Base-by-base conservation (phyloP, 768 basidiomycete species). In the Cyclocybe cylindracea region DNA sequence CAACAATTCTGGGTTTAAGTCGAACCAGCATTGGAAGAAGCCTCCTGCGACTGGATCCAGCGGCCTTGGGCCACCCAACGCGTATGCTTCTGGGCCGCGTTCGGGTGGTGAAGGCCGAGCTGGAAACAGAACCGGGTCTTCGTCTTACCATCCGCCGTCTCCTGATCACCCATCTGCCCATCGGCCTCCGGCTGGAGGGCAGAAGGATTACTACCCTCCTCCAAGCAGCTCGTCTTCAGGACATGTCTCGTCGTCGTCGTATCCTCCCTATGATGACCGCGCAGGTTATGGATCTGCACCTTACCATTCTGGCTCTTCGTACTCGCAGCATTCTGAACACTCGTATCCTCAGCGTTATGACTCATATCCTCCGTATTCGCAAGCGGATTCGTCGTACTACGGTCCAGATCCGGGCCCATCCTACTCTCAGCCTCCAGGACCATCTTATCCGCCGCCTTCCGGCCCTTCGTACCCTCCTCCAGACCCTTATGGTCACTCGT, bases 51-150 rank as follows among this genome's bases (percentile, higher is more conserved):
- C 66, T 66, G 64, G 45, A 53, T 61, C 62, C 58, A 61, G 66
- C 55, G 65, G 64, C 59, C 58, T 64, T 62, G 64, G 51, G 40
- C 58, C 66, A 43, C 53, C 61, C 50, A 61, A 63, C 50, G 61
- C 49, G 34, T 55, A 60, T 60, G 65, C 55, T 45, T 52, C 59
- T 45, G 48, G 61, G 54, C 56, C 58, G 52, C 61, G 61, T 59
- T 51, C 62, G 53, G 61, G 46, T 49, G 61, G 61, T 52, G 63
- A 64, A 64, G 60, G 55, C 61, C 66, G 55, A 38, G 54, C 59
- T 61, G 65, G 61, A 54, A 58, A 58, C 64, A 66, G 65, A 56
- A 63, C 53, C 64, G 64, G 58, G 48, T 61, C 61, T 42, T 46
- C 57, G 48, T 61, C 61, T 42, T 46, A 45, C 56, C 49, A 50